Evolutionary conservation across 177 flowering plant genomes (phyloP).

Genomic region (Vitis hybrid): DNA sequence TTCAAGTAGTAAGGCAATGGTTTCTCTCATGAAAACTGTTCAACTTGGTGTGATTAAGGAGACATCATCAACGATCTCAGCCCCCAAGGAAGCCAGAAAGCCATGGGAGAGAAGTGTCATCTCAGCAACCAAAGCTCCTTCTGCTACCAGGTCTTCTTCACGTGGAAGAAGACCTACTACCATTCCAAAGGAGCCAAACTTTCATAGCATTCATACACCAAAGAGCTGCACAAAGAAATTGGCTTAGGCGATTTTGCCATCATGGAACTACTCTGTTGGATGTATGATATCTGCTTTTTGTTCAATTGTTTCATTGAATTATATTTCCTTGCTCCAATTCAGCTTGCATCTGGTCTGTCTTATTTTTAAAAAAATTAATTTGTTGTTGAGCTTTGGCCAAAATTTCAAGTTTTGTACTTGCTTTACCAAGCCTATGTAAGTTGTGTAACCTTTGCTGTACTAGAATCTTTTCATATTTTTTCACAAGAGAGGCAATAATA

Average conservation of each 20-base stretch:
- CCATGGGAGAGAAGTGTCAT: conserved; percentile 7
- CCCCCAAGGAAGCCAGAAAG: conserved; percentile 11
- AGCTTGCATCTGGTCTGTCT: not conserved
- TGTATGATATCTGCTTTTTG: conserved; percentile 7
- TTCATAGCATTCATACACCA: conserved; percentile 53
- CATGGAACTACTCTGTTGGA: not conserved
- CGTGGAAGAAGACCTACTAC: conserved; percentile 43
- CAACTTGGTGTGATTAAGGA: conserved; percentile 38
- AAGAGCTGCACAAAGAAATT: conserved; percentile 53
- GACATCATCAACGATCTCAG: conserved; percentile 21
- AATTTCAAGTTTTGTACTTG: not conserved
- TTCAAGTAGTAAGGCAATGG: conserved; percentile 24
- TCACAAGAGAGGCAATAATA: too few relatives aligned
- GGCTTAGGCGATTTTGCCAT: conserved; percentile 5
- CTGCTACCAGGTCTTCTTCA: conserved; percentile 26
- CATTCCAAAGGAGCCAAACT: conserved; percentile 59
- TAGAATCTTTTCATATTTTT: too few relatives aligned
- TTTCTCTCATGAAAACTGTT: conserved; percentile 20
- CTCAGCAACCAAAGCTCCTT: conserved; percentile 4
- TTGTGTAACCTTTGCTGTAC: not conserved
- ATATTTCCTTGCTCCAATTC: conserved; percentile 6
- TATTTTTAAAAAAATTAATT: too few relatives aligned
- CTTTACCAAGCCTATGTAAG: not conserved
- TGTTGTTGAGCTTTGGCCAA: not conserved
- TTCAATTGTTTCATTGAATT: conserved; percentile 45